These are phyloP conservation scores for Beta vulgaris DNA, from an alignment of 148 eudicot species.

Conservation along the genomic window DNA sequence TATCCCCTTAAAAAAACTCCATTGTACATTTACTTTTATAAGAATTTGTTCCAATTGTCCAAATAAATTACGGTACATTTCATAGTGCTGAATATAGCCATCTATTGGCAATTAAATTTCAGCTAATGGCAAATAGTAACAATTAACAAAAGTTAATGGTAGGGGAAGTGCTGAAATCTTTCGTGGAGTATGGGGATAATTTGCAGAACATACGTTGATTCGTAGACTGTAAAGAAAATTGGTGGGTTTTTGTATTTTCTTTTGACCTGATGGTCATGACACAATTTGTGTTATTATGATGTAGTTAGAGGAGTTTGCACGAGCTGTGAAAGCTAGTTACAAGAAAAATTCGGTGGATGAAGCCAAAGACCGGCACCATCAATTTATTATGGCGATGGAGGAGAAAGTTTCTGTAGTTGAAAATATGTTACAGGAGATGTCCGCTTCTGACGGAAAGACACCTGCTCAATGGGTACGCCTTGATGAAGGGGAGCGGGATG, in stretches of 20 bases:
- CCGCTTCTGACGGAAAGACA: conserved; percentile 47
- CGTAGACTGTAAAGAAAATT: no score
- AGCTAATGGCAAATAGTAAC: neutral
- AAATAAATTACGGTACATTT: neutral
- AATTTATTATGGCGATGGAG: conserved; percentile 63
- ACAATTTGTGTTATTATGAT: conserved; percentile 9
- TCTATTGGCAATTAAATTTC: no score
- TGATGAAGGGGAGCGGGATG: conserved; percentile 69
- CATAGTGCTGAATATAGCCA: no score
- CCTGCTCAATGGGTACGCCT: conserved; percentile 59
- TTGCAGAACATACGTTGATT: no score
- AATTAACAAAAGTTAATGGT: neutral
- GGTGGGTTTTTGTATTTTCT: neutral
- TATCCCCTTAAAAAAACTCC: no score
- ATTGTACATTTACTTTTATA: neutral
- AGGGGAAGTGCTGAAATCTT: neutral
- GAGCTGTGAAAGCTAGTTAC: conserved; percentile 65
- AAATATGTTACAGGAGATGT: conserved; percentile 40
- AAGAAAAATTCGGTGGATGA: conserved; percentile 39
- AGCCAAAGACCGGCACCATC: conserved; percentile 57
- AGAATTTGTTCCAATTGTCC: neutral
- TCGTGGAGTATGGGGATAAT: neutral
- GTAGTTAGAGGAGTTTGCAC: conserved; percentile 81
- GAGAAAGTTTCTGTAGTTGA: conserved; percentile 50
- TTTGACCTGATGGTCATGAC: conserved; percentile 7